Percentiles rank a stretch among this genome's conserved stretches.
Evolutionary conservation across 139 green algal genomes (phyloP).

Genomic region (Tetraselmis striata): DNA sequence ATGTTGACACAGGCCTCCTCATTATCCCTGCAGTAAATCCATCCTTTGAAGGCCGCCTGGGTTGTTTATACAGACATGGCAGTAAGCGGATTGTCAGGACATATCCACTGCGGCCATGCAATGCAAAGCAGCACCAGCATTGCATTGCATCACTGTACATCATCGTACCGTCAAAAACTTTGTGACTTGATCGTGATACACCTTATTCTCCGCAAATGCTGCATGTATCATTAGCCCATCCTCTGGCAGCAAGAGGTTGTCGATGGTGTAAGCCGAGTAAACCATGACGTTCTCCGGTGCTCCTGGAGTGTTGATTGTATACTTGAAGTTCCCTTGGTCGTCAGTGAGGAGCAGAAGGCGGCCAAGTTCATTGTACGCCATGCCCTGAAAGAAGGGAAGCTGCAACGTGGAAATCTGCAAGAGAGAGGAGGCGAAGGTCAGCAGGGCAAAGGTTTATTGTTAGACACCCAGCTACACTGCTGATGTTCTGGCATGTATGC

Average conservation of each 20-base stretch:
- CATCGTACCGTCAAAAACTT: too few relatives aligned
- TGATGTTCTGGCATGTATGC: too few relatives aligned
- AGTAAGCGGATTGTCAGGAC: too few relatives aligned
- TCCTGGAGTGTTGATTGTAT: neutral
- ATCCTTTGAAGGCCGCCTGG: neutral
- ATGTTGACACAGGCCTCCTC: neutral
- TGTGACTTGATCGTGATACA: too few relatives aligned
- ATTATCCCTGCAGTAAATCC: neutral
- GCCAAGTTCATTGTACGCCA: neutral
- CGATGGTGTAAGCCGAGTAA: neutral
- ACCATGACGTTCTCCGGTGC: neutral
- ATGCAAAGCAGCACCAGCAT: too few relatives aligned
- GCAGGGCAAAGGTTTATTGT: too few relatives aligned
- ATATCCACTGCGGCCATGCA: too few relatives aligned
- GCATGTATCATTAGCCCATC: neutral
- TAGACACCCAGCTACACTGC: too few relatives aligned
- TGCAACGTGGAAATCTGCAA: neutral
- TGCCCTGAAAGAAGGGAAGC: neutral
- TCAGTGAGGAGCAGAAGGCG: neutral
- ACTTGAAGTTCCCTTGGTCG: neutral
- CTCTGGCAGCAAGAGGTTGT: neutral
- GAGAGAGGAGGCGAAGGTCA: neutral
- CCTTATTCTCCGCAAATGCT: too few relatives aligned
- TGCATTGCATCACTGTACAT: too few relatives aligned
- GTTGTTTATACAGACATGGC: too few relatives aligned